Conservation (phyloP, 805 yeast species). For the Torulaspora gathmanii region DNA sequence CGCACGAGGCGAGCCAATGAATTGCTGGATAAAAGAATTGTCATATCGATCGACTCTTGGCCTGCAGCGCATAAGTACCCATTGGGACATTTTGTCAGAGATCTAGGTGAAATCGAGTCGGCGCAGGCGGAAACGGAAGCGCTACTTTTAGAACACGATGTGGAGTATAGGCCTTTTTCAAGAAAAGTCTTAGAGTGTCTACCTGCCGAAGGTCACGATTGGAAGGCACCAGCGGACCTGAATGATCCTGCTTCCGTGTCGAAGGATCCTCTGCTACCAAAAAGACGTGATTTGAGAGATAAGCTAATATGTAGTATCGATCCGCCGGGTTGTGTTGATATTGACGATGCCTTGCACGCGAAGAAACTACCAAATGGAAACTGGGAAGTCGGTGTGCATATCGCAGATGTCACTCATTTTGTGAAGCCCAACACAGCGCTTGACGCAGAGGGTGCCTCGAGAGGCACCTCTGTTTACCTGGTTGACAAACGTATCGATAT, state of each 20-base stretch:
- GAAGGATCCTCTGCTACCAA: slow-evolving; percentile 43
- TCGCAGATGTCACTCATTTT: slow-evolving; percentile 97
- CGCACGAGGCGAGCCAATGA: slow-evolving; percentile 82
- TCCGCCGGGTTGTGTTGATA: slow-evolving; percentile 98
- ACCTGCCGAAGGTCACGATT: slow-evolving; percentile 88
- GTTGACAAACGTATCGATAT: slow-evolving; percentile 98
- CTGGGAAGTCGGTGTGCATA: slow-evolving; percentile 96
- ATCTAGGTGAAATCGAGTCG: slow-evolving; percentile 84
- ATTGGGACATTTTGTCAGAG: slow-evolving; percentile 89
- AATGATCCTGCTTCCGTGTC: slow-evolving; percentile 50
- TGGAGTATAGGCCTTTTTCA: slow-evolving; percentile 93
- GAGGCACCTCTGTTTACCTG: slow-evolving; percentile 95
- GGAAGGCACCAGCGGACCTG: slow-evolving; percentile 76
- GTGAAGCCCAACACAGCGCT: slow-evolving; percentile 89
- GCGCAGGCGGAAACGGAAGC: slow-evolving; percentile 97
- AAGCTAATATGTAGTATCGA: slow-evolving; percentile 90
- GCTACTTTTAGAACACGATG: slow-evolving; percentile 86
- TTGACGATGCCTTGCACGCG: slow-evolving; percentile 97
- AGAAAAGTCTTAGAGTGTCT: slow-evolving; percentile 86
- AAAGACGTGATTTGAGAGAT: slow-evolving; percentile 82
- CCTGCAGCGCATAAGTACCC: slow-evolving; percentile 78
- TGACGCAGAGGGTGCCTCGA: slow-evolving; percentile 92
- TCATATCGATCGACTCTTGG: slow-evolving; percentile 92
- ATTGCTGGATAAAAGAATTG: slow-evolving; percentile 82
- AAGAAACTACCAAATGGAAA: slow-evolving; percentile 80